Evolutionary conservation across 179 eudicot species (phyloP).

Genomic region (Drosera spatulata): DNA sequence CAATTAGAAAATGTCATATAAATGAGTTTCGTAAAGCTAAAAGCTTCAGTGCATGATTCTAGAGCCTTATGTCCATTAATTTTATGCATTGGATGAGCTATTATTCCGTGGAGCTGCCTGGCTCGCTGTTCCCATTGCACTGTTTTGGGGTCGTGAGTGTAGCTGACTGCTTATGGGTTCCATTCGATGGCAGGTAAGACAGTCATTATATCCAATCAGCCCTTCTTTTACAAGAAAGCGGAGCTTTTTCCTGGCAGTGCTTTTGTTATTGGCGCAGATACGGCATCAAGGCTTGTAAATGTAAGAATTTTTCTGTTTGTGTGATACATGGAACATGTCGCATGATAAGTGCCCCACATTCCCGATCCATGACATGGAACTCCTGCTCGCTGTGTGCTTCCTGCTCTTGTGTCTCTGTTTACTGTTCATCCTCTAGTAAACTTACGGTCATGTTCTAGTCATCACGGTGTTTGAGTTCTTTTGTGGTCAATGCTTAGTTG

Average conservation of each 20-base stretch:
- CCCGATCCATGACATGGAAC: too few relatives aligned
- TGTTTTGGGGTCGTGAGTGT: neutral
- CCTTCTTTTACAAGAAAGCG: conserved; percentile 92
- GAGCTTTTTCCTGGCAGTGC: conserved; percentile 95
- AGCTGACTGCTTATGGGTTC: neutral
- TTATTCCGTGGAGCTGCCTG: neutral
- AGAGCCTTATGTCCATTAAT: too few relatives aligned
- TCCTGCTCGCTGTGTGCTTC: neutral
- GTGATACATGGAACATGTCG: too few relatives aligned
- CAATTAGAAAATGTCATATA: neutral
- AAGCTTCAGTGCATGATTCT: too few relatives aligned
- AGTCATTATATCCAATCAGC: conserved; percentile 83
- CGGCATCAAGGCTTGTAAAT: conserved; percentile 79
- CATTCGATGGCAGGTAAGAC: conserved; percentile 56
- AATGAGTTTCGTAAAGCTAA: too few relatives aligned
- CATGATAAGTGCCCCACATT: too few relatives aligned
- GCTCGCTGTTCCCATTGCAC: neutral
- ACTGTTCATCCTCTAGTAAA: too few relatives aligned
- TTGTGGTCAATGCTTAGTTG: neutral
- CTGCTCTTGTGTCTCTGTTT: too few relatives aligned
- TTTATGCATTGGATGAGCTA: neutral
- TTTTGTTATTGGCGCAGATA: conserved; percentile 88
- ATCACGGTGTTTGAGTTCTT: too few relatives aligned
- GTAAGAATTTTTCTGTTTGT: conserved; percentile 23
- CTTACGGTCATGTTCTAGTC: too few relatives aligned